Evolutionary conservation across 352 stramenopile species (phyloP).

Genomic region (Elongisporangium prolatum): DNA sequence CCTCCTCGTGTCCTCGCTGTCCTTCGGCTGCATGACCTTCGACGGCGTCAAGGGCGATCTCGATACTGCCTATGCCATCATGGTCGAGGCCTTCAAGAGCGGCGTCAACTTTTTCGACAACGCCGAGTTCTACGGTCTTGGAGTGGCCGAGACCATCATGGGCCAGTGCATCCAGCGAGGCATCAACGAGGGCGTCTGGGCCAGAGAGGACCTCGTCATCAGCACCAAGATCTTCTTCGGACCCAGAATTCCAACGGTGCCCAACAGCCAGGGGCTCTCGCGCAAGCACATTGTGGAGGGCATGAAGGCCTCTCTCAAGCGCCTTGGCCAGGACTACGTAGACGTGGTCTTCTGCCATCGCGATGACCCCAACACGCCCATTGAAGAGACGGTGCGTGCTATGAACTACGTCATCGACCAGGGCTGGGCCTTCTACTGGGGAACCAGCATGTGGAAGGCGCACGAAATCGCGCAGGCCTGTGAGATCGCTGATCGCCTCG

Average conservation of each 20-base stretch:
- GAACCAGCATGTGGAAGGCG: slow-evolving; percentile 49
- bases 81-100: slow-evolving; percentile 28
- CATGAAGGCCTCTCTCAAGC: slow-evolving; percentile 30
- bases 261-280: slow-evolving; percentile 22
- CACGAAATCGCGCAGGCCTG: slow-evolving; percentile 51
- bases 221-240: slow-evolving; percentile 56
- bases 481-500: slow-evolving; percentile 31
- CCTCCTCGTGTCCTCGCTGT: slow-evolving; percentile 24
- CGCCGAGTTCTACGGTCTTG: slow-evolving; percentile 27
- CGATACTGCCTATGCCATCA: slow-evolving; percentile 29
- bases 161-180: slow-evolving; percentile 37
- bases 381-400: slow-evolving; percentile 51
- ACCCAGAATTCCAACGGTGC: slow-evolving; percentile 5
- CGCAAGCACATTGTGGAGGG: slow-evolving; percentile 38
- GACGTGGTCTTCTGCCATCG: slow-evolving; percentile 54
- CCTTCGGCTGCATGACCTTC: slow-evolving; percentile 21
- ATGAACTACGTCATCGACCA: slow-evolving; percentile 49
- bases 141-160: slow-evolving; percentile 29
- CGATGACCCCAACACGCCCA: slow-evolving; percentile 31
- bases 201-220: slow-evolving; percentile 41
- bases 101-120: slow-evolving; percentile 54
- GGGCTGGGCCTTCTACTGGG: slow-evolving; percentile 52
- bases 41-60: slow-evolving; percentile 19
- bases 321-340: slow-evolving; percentile 32
- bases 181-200: slow-evolving; percentile 20